Evolutionary conservation across 192 early-diverging fungal species (phyloP), one percentile per base, ranked within the genome.

Genomic region (Gorgonomyces haynaldii): DNA sequence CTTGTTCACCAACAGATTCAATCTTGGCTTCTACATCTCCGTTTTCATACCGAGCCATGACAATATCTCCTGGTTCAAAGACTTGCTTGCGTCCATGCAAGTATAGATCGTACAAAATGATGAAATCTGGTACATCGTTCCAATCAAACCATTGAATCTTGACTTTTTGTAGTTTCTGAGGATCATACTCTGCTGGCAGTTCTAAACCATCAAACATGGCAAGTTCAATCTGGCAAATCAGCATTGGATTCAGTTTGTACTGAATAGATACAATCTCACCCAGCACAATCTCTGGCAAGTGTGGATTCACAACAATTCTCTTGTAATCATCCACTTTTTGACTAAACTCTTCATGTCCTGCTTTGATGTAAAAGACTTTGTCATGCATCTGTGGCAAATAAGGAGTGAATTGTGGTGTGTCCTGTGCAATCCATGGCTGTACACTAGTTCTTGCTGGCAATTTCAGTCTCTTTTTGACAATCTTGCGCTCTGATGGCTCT

Each of bases 351-450:
- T 15, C 8, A 35, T 63, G 61, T 7, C 61, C 61, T 24, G 17
- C 17, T 49, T 53, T 52, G 31, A 63, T 44, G 28, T 63, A 63
- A 0, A 45, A 52, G 22, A 63, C 52, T 4, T 47, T 23, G 37
- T 63, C 61, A 12, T 52, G 34, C 2, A 63, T 53, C 30, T 63
- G 61, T n/a, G 61, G 61, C 7, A 63, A 19, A 37, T 62, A 62
- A 8, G 60, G 54, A 1, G 41, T 40, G 10, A 43, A 39, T 24
- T 53, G 45, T 7, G 50, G 25, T n/a, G 12, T 46, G 35, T 31
- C 34, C 15, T 16, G 7, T 17, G 58, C 30, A 1, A 60, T 26
- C 58, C 58, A 53, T 13, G 17, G 9, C 23, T 17, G 26, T 7
- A 43, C n/a, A 2, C 12, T 12, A 31, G 12, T 5, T 31, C 6